Percentiles rank a stretch among this genome's conserved stretches.
Evolutionary conservation across 176 grass and related monocot genomes (phyloP).

Genomic region (Pontederia crassipes): DNA sequence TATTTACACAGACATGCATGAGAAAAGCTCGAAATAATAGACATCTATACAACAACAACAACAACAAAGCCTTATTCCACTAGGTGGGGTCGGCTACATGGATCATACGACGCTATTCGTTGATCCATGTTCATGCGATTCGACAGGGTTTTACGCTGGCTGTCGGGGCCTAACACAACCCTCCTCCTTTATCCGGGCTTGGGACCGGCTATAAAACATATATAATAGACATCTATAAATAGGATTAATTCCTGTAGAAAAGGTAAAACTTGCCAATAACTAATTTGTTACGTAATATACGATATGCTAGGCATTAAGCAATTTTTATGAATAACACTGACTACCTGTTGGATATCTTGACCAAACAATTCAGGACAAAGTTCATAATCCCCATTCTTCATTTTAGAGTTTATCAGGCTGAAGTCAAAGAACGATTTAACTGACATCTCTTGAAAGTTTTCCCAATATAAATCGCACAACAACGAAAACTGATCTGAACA

Average conservation of each 20-base stretch:
- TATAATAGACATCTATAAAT: no score
- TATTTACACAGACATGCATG: no score
- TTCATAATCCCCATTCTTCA: constrained; percentile 70
- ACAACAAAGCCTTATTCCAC: no score
- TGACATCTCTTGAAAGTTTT: constrained; percentile 46
- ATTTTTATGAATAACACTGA: neutral
- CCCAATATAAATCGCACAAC: constrained; percentile 59
- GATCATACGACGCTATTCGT: no score
- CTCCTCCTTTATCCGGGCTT: no score
- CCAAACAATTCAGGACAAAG: constrained; percentile 40
- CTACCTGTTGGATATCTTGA: constrained; percentile 69
- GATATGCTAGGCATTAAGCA: constrained; percentile 20
- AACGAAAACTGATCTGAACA: constrained; percentile 76
- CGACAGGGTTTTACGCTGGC: no score
- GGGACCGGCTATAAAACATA: no score
- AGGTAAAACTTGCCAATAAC: neutral
- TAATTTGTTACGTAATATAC: neutral
- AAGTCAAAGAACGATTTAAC: constrained; percentile 43
- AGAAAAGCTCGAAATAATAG: no score
- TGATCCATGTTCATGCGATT: no score
- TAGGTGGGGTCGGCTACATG: no score
- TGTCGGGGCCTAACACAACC: no score
- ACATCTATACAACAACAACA: no score
- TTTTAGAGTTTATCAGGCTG: constrained; percentile 53
- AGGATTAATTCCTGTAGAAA: neutral